Base-by-base conservation (phyloP, 495 filamentous ascomycete genomes). In the Aspergillus indologenus region DNA sequence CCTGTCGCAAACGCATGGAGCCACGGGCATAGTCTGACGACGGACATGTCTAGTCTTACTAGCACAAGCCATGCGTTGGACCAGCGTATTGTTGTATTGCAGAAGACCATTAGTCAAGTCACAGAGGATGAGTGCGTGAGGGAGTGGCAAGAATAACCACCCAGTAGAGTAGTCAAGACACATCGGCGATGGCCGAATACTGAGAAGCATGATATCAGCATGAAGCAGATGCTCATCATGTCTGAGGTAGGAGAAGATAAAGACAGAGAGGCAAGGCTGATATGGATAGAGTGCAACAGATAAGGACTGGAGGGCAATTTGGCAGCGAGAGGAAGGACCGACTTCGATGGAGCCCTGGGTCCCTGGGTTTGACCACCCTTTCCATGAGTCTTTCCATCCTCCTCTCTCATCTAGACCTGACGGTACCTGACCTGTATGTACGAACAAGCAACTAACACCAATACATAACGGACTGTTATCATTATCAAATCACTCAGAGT, bases 401-500 rank as follows among this genome's bases (percentile, higher is more conserved):
- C 26, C 9, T 9, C 26, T 4, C 4, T 29, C 9, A 3, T 29
- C 12, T 40, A 40, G 34, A 15, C 34, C 34, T 9, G 12, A 40
- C 34, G 12, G 34, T 40, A 40, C 34, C 34, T 40, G 34, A 40
- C 34, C 34, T 40, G 34, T 40, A 40, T 40, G 5, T 4, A 40
- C 34, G 34, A 11, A 40, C 34, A 40, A 40, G 2, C 22, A 29
- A 51, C 48, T 18, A 51, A 51, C 23, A 11, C 23, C 17, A 31
- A 51, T 51, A 51, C 48, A 26, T 51, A 31, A 51, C 48, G 48
- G 8, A 24, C 20, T 55, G 53, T 50, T 62, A 59, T 58, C 56
- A 56, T 58, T 52, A 58, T 58, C 47, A 58, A 58, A 53, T 57
- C 26, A 17, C 45, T 49, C 42, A 43, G 45, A 43, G 19, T 48